Evolutionary conservation across 1,284 basidiomycete species (phyloP), one percentile per base, ranked within the genome.

Genomic region (Cystobasidiaceae sp.): DNA sequence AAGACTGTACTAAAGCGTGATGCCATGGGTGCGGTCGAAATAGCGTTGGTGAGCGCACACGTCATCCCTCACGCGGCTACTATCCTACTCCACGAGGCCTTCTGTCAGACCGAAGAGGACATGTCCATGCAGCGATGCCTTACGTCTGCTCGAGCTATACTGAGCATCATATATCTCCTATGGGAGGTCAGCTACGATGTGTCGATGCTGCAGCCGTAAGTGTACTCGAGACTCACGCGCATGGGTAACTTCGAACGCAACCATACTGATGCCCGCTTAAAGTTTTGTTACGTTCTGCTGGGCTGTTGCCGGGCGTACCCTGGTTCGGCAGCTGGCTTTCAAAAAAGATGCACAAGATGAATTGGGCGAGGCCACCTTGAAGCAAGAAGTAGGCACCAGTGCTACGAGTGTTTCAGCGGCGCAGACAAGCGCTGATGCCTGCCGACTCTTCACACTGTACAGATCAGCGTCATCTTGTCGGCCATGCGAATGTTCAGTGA

Each of bases 1-100:
- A 64, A 67, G 48, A 59, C 65, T 41, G 27, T 57, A 9, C 44
- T 67, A 11, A 49, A 44, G 21, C 33, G 60, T 19, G 60, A 61
- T 21, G 30, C 44, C 17, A 41, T 7, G 23, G 65, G 65, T 17
- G 28, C 56, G 3, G 54, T 66, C 32, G 56, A 60, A 27, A 43
- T 50, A 19, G 48, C 34, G 50, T 61, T 72, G 34, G 54, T 72
- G 17, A 67, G 67, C 25, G 67, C 68, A 19, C 52, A 67, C 30
- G 55, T 58, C 17, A 56, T 73, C 4, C 57, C 68, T 6, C 69
- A 70, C 33, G 50, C 48, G 2, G 19, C 62, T 7, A 70, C 59
- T 9, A 69, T 73, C 46, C 52, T 72, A 2, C 52, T 73, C 27
- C 72, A 73, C 52, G 72, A 73, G 44, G 68, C 71, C 15, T 71